Base-by-base conservation (phyloP, 208 protist species). In the Acanthamoeba sp. region DNA sequence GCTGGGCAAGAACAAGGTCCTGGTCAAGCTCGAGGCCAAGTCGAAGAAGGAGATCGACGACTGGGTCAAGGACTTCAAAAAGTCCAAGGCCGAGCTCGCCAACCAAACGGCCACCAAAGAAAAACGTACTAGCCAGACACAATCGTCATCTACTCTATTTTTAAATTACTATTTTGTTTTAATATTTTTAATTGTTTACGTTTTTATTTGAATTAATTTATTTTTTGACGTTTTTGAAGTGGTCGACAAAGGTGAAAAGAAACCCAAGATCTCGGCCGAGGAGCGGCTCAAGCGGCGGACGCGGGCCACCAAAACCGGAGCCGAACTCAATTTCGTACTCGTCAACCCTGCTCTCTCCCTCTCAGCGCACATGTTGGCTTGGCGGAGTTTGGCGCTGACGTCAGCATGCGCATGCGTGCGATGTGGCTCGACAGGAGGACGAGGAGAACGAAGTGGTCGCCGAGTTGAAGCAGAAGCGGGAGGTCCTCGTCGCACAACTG, bases 1-100 rank as follows among this genome's bases (percentile, higher is more conserved):
- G 85, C 50, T 73, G 57, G 85, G 85, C 20, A 91, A 62, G 59
- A 71, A 64, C 50, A 91, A 91, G 57, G 29, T 73, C 5, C 22
- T 91, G 5, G 34, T n/a, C 38, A 62, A 9, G 24, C n/a, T 71
- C 20, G 29, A 20, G 14, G 85, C 85, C 34, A 71, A 62, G n/a
- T 91, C 85, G 20, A 64, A 66, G 12, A 62, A 91, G 38, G 85
- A 91, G 20, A n/a, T 38, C 10, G 85, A 91, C 22, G 52, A 66
- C 34, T 91, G 18, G 22, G 34, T 91, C 50, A 66, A 71, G 14
- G 85, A 91, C 38, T 76, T 91, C 85, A 66, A 71, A 7, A 73
- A 38, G 27, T 32, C 32, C 42, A 91, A 91, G 36, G 36, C 48
- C 48, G 85, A 73, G 10, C 38, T 71, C 7, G 50, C 55, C 48